A percentile compares a stretch with the other conserved stretches of the same genome.
Conservation (phyloP, 73 alveolate species). For the Vitrella brassicaformis region DNA sequence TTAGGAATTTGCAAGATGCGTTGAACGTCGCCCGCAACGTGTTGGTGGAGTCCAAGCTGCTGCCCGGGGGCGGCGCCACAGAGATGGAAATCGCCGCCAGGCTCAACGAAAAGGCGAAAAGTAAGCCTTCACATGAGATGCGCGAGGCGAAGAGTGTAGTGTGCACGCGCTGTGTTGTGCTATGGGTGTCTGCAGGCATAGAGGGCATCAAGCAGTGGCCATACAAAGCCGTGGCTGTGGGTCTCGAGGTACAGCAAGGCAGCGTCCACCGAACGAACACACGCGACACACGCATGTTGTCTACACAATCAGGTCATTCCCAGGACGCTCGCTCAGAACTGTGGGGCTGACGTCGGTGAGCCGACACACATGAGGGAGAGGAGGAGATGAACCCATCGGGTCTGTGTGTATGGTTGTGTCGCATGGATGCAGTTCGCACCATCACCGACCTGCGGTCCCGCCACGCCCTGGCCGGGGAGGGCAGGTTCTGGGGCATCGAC, state of each 20-base stretch:
- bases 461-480: constrained; percentile 66
- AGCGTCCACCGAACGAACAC: too few species aligned
- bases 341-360: constrained; percentile 85
- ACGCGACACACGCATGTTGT: too few species aligned
- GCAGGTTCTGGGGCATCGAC: constrained; percentile 77
- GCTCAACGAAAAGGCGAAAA: constrained; percentile 70
- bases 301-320: constrained; percentile 97
- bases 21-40: constrained; percentile 93
- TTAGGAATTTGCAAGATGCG: constrained; percentile 83
- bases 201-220: constrained; percentile 5
- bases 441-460: constrained; percentile 95
- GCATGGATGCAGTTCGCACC: constrained; percentile 91
- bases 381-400: background rate
- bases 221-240: constrained; percentile 61
- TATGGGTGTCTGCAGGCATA: background rate
- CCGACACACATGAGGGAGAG: constrained; percentile 21
- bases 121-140: too few species aligned
- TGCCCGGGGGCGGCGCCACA: constrained; percentile 99
- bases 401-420: constrained; percentile 65
- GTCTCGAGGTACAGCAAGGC: too few species aligned
- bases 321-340: constrained; percentile 65
- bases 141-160: too few species aligned
- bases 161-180: background rate
- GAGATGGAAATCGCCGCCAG: constrained; percentile 97
- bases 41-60: constrained; percentile 80